Evolutionary conservation across 306 rosid species (phyloP), one percentile per base, ranked within the genome.

Genomic region (Vigna nakashimae): DNA sequence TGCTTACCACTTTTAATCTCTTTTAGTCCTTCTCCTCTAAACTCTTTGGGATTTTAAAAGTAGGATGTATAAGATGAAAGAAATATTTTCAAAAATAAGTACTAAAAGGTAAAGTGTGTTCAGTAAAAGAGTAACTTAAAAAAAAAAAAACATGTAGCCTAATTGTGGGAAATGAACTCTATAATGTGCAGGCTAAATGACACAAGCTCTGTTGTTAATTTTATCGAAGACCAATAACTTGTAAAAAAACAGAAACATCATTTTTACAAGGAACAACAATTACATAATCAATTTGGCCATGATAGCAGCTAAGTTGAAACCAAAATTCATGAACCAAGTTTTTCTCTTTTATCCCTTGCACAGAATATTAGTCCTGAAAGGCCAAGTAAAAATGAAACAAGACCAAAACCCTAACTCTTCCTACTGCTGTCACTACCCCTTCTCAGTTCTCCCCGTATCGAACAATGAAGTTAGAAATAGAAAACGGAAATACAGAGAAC

Each of bases 401-500:
- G 53, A n/a, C 69, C 80, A 51, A 78, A 85, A 85, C 88, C 88
- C 88, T 82, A 82, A 78, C 42, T 64, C 5, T 16, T 50, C 40
- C 49, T 32, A 12, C 26, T 17, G n/a, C 22, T 20, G 10, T 14
- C 40, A 73, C 42, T 28, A 65, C 36, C 70, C 65, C 34, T 20
- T 55, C 60, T 74, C 73, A 5, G 10, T 6, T 60, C 66, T 64
- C 68, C 74, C 10, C 69, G 16, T 13, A 65, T 20, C 14, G 16
- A 74, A 78, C 66, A 74, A 9, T 11, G 38, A 74, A 53, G 71
- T 69, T 22, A 75, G 42, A 34, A 82, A 10, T 12, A 28, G 20
- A 42, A 62, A 60, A 74, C 28, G 9, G n/a, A 3, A 80, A 69
- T 36, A 51, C 57, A 72, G 20, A 73, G 62, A 60, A 71, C 16